These are phyloP conservation scores for Rhytidiadelphus loreus DNA, from an alignment of 225 moss, liverwort and hornwort species.

Conservation along the genomic window DNA sequence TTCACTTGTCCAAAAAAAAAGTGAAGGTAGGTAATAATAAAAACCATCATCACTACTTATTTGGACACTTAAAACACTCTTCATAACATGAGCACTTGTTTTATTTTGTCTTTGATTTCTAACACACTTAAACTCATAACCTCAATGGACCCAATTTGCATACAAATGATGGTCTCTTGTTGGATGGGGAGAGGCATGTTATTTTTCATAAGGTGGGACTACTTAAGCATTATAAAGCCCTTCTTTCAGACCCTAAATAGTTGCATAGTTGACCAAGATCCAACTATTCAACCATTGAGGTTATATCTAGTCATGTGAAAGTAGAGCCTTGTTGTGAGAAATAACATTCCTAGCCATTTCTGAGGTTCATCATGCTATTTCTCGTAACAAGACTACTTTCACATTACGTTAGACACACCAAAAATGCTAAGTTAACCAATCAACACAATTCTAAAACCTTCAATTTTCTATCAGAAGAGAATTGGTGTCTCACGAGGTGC, in stretches of 20 bases:
- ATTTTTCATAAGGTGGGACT: background rate
- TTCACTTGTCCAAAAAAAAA: background rate
- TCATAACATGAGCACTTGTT: background rate
- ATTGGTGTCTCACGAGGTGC: background rate
- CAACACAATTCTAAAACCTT: too few species aligned
- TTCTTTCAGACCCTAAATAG: too few species aligned
- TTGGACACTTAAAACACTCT: background rate
- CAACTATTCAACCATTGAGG: background rate
- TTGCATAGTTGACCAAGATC: background rate
- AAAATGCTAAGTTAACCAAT: background rate
- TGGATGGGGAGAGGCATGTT: background rate
- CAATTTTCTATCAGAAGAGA: background rate
- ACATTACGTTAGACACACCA: background rate
- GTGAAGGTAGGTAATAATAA: background rate
- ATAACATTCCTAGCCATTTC: background rate
- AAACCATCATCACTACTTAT: background rate
- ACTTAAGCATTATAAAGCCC: background rate
- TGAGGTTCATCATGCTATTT: background rate
- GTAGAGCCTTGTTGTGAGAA: background rate
- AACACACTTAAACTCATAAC: background rate
- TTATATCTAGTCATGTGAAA: too few species aligned
- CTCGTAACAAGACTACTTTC: background rate
- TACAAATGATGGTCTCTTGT: background rate
- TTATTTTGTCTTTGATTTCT: background rate
- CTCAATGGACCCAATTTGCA: background rate